These are phyloP conservation scores for Mucor velutinosus DNA, from an alignment of 371 early-diverging fungal genomes.

Conservation along the genomic window DNA sequence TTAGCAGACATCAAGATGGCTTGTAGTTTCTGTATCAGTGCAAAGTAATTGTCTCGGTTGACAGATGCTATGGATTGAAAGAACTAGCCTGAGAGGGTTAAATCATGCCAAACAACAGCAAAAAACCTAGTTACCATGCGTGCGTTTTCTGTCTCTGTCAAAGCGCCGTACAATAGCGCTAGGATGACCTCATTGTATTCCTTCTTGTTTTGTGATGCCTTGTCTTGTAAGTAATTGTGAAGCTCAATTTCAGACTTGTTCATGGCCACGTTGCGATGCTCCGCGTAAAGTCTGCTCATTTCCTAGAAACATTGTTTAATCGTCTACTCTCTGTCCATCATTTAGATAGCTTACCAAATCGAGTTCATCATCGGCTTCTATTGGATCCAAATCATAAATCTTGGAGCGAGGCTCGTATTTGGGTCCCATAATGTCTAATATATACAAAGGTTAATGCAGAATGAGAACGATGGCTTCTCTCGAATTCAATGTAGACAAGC, in stretches of 20 bases:
- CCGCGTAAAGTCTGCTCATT: slow-evolving; percentile 46
- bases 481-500: not conserved
- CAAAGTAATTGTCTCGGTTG: slow-evolving; percentile 65
- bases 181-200: slow-evolving; percentile 61
- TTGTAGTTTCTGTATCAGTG: slow-evolving; percentile 54
- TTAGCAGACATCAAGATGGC: slow-evolving; percentile 41
- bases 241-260: slow-evolving; percentile 66
- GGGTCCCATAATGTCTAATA: not conserved
- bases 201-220: slow-evolving; percentile 60
- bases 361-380: slow-evolving; percentile 41
- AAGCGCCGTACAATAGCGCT: slow-evolving; percentile 68
- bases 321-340: not conserved
- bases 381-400: slow-evolving; percentile 32
- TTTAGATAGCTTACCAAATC: slow-evolving; percentile 28
- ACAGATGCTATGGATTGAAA: slow-evolving; percentile 65
- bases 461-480: too few species aligned
- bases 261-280: slow-evolving; percentile 40
- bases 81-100: slow-evolving; percentile 23
- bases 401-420: slow-evolving; percentile 19
- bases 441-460: not conserved
- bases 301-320: slow-evolving; percentile 42
- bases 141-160: slow-evolving; percentile 53
- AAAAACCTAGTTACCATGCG: slow-evolving; percentile 39
- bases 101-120: too few species aligned
- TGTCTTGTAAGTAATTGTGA: slow-evolving; percentile 68